Evolutionary conservation across 306 rosid genomes (phyloP).

Genomic region (Citrullus amarus): DNA sequence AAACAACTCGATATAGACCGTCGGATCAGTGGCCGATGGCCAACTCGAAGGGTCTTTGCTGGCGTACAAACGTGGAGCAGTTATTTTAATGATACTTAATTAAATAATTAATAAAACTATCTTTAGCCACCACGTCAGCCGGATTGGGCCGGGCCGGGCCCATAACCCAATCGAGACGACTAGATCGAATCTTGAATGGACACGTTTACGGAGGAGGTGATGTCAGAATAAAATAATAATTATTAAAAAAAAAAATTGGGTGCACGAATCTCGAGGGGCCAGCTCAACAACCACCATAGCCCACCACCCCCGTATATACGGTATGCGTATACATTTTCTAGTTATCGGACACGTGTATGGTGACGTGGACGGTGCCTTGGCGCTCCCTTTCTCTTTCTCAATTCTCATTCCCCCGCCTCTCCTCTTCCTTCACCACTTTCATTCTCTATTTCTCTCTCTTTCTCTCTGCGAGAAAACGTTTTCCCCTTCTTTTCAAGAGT

Average conservation of each 20-base stretch:
- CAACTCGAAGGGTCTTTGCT: constrained; percentile 42
- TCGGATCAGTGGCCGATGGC: constrained; percentile 23
- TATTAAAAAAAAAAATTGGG: constrained; percentile 18
- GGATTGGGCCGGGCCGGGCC: constrained; percentile 22
- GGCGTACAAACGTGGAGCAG: neutral
- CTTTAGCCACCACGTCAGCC: constrained; percentile 43
- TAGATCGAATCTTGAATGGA: constrained; percentile 15
- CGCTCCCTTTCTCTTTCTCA: constrained; percentile 22
- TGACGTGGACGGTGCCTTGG: constrained; percentile 71
- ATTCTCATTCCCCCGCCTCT: constrained; percentile 11
- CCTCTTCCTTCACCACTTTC: constrained; percentile 16
- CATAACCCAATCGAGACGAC: constrained; percentile 25
- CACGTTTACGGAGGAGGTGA: constrained; percentile 52
- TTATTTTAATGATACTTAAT: neutral
- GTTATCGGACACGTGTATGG: constrained; percentile 57
- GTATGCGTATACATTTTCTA: constrained; percentile 25
- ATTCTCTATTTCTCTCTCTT: constrained; percentile 6
- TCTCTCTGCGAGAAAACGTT: constrained; percentile 12
- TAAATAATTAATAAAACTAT: neutral
- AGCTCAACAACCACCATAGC: constrained; percentile 60
- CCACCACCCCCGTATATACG: constrained; percentile 41
- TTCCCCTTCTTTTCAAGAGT: constrained; percentile 15
- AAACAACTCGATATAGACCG: neutral
- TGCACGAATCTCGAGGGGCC: constrained; percentile 53
- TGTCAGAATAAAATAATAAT: constrained; percentile 19